These are phyloP conservation scores for Quaeritorhiza haematococci DNA, from an alignment of 371 early-diverging fungal genomes.

Conservation along the genomic window DNA sequence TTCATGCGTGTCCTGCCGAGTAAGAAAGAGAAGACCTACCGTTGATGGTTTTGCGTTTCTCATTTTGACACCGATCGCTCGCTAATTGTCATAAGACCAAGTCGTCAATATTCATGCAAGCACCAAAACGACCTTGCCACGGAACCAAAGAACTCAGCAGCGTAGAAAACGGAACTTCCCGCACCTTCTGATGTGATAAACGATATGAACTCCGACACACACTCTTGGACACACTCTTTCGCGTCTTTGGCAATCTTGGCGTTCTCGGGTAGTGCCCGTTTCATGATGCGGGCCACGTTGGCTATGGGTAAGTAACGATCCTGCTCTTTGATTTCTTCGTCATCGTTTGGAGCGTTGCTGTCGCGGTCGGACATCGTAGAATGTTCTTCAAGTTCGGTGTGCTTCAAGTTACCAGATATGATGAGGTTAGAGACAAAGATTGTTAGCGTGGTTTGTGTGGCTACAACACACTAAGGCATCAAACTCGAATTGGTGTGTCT, in stretches of 20 bases:
- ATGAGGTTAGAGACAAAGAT: too few relatives aligned
- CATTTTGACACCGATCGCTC: slow-evolving; percentile 89
- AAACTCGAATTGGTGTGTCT: too few relatives aligned
- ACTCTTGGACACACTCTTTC: slow-evolving; percentile 96
- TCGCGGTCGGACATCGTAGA: neutral
- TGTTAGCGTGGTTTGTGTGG: too few relatives aligned
- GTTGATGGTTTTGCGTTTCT: slow-evolving; percentile 98
- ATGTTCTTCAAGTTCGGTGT: neutral
- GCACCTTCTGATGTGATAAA: slow-evolving; percentile 96
- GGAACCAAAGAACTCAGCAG: neutral
- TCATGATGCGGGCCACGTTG: slow-evolving; percentile 99
- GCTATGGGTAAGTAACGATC: slow-evolving; percentile 95
- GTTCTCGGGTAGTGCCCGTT: slow-evolving; percentile 92
- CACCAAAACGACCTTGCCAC: neutral
- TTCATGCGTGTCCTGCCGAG: neutral
- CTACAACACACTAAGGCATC: too few relatives aligned
- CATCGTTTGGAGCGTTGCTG: slow-evolving; percentile 38
- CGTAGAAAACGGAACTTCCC: too few relatives aligned
- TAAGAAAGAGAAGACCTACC: too few relatives aligned
- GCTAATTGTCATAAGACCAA: slow-evolving; percentile 52
- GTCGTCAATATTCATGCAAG: neutral
- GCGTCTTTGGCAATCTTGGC: slow-evolving; percentile 99
- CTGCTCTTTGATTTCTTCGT: slow-evolving; percentile 82
- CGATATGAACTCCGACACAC: slow-evolving; percentile 98
- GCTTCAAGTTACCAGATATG: too few relatives aligned